phyloP scores from a whole-genome alignment of 1,284 basidiomycete genomes.

The Agaricales sp. region DNA sequence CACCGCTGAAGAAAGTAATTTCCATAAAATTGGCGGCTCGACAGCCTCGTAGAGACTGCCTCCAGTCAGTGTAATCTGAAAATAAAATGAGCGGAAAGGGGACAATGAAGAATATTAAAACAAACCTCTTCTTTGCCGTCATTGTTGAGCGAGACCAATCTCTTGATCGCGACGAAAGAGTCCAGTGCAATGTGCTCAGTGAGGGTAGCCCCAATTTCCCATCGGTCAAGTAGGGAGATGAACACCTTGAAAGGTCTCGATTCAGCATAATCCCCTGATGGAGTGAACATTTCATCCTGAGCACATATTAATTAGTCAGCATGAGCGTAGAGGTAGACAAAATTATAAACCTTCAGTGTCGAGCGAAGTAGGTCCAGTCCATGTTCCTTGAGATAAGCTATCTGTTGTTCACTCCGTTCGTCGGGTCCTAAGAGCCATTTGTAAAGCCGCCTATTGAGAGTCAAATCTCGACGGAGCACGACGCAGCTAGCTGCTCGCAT shows the following conservation, averaged over 20 bases:
- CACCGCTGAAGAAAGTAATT: slow-evolving; percentile 51
- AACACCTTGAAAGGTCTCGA: slow-evolving; percentile 92
- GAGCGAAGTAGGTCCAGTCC: slow-evolving; percentile 58
- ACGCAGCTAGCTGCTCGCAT: slow-evolving; percentile 75
- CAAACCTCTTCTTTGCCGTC: slow-evolving; percentile 58
- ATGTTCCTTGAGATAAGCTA: slow-evolving; percentile 59
- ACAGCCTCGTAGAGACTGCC: slow-evolving; percentile 88
- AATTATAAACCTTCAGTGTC: slow-evolving; percentile 53
- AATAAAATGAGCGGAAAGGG: slow-evolving; percentile 6
- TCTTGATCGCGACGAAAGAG: slow-evolving; percentile 62
- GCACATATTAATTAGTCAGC: slow-evolving; percentile 6
- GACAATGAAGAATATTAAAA: slow-evolving; percentile 9
- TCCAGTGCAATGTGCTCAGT: slow-evolving; percentile 77
- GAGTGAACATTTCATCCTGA: slow-evolving; percentile 66
- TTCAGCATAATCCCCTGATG: slow-evolving; percentile 61
- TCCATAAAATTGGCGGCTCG: slow-evolving; percentile 87
- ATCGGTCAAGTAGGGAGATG: slow-evolving; percentile 91
- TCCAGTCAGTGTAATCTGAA: slow-evolving; percentile 73
- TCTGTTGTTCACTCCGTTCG: slow-evolving; percentile 66
- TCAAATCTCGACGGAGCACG: slow-evolving; percentile 86
- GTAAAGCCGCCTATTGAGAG: slow-evolving; percentile 87
- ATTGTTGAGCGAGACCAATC: slow-evolving; percentile 37
- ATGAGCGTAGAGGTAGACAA: slow-evolving; percentile 6
- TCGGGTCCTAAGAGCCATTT: slow-evolving; percentile 85
- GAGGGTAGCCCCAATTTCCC: slow-evolving; percentile 84